These are phyloP conservation scores for Irpex sp. DNA, from an alignment of 1,284 basidiomycete species.

Conservation along the genomic window DNA sequence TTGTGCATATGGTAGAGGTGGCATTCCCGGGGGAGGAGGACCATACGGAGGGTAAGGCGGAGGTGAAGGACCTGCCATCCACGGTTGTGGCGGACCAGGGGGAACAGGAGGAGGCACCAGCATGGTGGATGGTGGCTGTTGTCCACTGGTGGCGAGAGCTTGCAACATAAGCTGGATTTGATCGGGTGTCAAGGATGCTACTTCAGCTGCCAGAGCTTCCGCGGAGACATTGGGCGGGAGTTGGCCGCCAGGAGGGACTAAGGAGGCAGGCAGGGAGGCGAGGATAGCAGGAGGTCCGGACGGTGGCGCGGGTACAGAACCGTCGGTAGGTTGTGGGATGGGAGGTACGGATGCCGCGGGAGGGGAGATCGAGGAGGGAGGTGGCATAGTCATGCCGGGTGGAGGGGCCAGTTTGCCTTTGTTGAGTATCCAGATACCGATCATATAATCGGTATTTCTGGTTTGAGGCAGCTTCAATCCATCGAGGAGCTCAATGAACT, in stretches of 20 bases:
- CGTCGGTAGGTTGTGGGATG: conserved; percentile 2
- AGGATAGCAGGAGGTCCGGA: background rate
- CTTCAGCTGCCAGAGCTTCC: conserved; percentile 38
- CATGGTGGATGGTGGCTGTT: conserved; percentile 5
- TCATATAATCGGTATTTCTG: conserved; percentile 61
- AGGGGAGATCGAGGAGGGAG: conserved; percentile 10
- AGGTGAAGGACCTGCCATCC: conserved; percentile 11
- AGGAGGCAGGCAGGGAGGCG: background rate
- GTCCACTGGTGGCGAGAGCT: conserved; percentile 30
- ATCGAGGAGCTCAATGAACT: conserved; percentile 84
- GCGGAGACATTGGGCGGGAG: conserved; percentile 1
- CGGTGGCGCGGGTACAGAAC: conserved; percentile 3
- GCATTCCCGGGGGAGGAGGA: conserved; percentile 8
- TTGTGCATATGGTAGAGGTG: conserved; percentile 6
- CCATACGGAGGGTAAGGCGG: conserved; percentile 8
- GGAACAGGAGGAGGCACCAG: conserved; percentile 7
- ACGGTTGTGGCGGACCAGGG: conserved; percentile 11
- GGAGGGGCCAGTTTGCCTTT: conserved; percentile 65
- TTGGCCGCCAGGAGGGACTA: background rate
- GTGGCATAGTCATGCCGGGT: conserved; percentile 20
- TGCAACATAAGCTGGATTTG: conserved; percentile 57
- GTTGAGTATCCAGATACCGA: conserved; percentile 81
- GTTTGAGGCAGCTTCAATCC: conserved; percentile 66
- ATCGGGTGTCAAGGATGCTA: conserved; percentile 57
- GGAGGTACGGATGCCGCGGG: conserved; percentile 7